These are phyloP conservation scores for Tolypocladium amazonense DNA, from an alignment of 2,329 filamentous ascomycete genomes.

Conservation along the genomic window DNA sequence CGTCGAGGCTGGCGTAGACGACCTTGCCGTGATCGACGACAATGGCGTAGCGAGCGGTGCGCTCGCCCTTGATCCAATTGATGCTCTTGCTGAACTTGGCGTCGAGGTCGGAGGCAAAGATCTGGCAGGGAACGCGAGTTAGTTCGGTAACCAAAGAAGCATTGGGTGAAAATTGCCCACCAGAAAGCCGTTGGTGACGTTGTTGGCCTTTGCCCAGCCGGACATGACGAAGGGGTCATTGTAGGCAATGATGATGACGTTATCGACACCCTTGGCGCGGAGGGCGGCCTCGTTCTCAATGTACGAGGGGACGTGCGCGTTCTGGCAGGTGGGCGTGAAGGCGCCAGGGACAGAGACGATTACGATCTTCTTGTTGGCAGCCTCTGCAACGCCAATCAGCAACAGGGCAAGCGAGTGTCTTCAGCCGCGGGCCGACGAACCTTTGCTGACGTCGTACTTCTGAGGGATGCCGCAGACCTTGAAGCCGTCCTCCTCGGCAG, in stretches of 20 bases:
- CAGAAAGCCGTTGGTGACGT: conserved; percentile 56
- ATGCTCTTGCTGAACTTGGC: conserved; percentile 67
- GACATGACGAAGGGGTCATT: conserved; percentile 86
- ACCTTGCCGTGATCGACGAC: conserved; percentile 77
- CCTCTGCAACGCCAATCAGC: conserved; percentile 26
- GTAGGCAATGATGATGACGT: conserved; percentile 69
- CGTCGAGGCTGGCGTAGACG: conserved; percentile 67
- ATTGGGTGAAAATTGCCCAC: conserved; percentile 23
- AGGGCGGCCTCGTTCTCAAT: conserved; percentile 60
- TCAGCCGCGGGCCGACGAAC: conserved; percentile 25
- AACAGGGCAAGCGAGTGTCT: background rate
- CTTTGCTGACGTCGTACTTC: conserved; percentile 69
- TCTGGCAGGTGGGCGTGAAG: conserved; percentile 82
- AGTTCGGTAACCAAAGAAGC: background rate
- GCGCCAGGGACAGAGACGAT: conserved; percentile 53
- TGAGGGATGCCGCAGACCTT: conserved; percentile 69
- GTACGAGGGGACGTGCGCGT: conserved; percentile 72
- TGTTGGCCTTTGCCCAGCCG: conserved; percentile 84
- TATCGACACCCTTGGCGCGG: conserved; percentile 71
- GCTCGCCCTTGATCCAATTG: conserved; percentile 65
- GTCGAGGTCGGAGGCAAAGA: conserved; percentile 64
- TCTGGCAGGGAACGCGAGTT: conserved; percentile 21
- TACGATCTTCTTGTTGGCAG: conserved; percentile 45
- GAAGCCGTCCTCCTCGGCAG: conserved; percentile 52
- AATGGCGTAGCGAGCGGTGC: conserved; percentile 71